phyloP scores from a whole-genome alignment of 768 basidiomycete species.

The Amanita polypyramis region DNA sequence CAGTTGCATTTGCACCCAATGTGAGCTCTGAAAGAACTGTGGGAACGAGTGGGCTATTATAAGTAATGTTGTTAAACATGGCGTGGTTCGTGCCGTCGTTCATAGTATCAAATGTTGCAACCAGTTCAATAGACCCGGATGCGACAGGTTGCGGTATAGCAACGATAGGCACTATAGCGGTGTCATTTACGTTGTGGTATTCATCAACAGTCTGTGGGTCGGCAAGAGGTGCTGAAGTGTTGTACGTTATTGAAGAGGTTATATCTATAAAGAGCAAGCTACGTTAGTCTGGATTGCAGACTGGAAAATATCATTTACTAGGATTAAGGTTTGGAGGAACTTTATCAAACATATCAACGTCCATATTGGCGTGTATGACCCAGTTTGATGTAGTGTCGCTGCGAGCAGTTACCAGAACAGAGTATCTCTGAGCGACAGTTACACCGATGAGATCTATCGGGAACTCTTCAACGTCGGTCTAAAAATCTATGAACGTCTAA shows the following conservation, averaged over 20 bases:
- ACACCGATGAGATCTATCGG: slow-evolving; percentile 64
- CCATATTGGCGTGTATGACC: slow-evolving; percentile 88
- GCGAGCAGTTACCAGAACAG: slow-evolving; percentile 82
- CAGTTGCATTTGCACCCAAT: slow-evolving; percentile 64
- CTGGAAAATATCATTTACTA: slow-evolving; percentile 35
- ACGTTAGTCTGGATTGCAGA: neutral
- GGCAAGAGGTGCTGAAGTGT: slow-evolving; percentile 35
- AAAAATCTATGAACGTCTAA: slow-evolving; percentile 1
- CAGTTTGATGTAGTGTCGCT: slow-evolving; percentile 82
- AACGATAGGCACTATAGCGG: slow-evolving; percentile 52
- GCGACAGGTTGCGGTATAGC: slow-evolving; percentile 36
- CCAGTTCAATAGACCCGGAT: slow-evolving; percentile 56
- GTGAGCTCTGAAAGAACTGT: slow-evolving; percentile 66
- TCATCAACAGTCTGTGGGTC: slow-evolving; percentile 41
- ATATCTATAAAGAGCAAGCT: slow-evolving; percentile 37
- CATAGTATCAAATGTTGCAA: slow-evolving; percentile 77
- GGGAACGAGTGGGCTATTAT: slow-evolving; percentile 63
- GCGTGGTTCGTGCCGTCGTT: slow-evolving; percentile 77
- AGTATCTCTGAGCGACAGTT: slow-evolving; percentile 88
- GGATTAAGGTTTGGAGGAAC: slow-evolving; percentile 63
- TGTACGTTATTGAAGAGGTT: slow-evolving; percentile 79
- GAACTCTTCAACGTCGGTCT: slow-evolving; percentile 72
- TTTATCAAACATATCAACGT: slow-evolving; percentile 80
- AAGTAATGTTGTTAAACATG: slow-evolving; percentile 64
- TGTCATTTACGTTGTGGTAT: slow-evolving; percentile 60